Percentiles rank a stretch among this genome's conserved stretches.
Evolutionary conservation across 116 monocot species (phyloP).

Genomic region (Cymodocea nodosa): DNA sequence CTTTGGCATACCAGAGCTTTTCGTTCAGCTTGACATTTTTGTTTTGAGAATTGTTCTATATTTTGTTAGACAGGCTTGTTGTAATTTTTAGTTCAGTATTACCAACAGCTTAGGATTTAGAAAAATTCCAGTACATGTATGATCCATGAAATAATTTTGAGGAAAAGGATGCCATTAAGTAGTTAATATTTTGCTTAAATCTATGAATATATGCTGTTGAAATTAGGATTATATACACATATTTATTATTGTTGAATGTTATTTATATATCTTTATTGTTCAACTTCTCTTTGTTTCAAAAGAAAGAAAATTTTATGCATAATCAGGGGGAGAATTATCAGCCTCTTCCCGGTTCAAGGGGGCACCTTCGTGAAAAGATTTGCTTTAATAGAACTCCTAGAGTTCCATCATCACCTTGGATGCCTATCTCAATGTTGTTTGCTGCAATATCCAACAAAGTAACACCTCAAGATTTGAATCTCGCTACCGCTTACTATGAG

Average conservation of each 20-base stretch:
- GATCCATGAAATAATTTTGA: neutral
- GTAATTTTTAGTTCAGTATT: neutral
- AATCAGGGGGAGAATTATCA: constrained; percentile 19
- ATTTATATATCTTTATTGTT: constrained; percentile 2
- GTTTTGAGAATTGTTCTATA: neutral
- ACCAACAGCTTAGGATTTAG: no score
- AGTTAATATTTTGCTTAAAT: neutral
- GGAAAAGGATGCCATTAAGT: neutral
- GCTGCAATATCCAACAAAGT: constrained; percentile 89
- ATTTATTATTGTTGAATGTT: no score
- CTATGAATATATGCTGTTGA: no score
- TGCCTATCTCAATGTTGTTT: constrained; percentile 97
- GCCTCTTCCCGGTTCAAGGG: constrained; percentile 11
- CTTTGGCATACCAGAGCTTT: neutral
- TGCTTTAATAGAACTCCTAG: constrained; percentile 20
- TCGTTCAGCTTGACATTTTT: neutral
- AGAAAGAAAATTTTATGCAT: constrained; percentile 3
- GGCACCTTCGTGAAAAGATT: constrained; percentile 15
- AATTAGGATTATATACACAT: no score
- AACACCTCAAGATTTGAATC: constrained; percentile 63
- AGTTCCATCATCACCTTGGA: constrained; percentile 78
- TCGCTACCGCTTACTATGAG: constrained; percentile 59
- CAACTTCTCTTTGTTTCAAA: neutral
- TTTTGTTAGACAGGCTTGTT: neutral
- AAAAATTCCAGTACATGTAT: neutral